These are phyloP conservation scores for Amauroascus verrucosus DNA, from an alignment of 2,329 filamentous ascomycete species.

Conservation along the genomic window DNA sequence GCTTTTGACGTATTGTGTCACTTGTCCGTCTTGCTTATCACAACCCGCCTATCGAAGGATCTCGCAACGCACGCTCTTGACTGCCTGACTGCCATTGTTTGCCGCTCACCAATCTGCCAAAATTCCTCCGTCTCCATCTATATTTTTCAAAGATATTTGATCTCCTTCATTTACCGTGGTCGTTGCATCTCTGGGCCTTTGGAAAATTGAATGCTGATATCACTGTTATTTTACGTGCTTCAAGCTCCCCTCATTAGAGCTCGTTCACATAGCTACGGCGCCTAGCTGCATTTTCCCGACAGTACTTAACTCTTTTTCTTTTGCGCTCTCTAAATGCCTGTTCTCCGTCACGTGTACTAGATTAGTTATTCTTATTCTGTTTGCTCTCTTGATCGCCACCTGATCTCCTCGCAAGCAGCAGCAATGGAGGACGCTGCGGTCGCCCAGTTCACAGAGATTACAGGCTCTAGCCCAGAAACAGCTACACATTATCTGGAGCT, in stretches of 20 bases:
- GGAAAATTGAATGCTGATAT: not conserved
- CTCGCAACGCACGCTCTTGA: not conserved
- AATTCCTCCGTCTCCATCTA: not conserved
- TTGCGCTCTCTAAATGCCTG: not conserved
- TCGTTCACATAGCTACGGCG: not conserved
- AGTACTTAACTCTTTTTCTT: not conserved
- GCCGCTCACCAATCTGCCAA: not conserved
- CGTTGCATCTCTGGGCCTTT: not conserved
- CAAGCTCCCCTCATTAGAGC: not conserved
- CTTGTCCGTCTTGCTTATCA: not conserved
- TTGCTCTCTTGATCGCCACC: not conserved
- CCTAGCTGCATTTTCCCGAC: not conserved
- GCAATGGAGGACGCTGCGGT: constrained; percentile 61
- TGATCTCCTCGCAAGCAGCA: constrained; percentile 6
- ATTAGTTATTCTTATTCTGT: not conserved
- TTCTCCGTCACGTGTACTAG: not conserved
- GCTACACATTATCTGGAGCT: constrained; percentile 76
- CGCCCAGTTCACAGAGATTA: constrained; percentile 70
- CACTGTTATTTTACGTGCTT: not conserved
- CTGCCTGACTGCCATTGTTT: constrained; percentile 3
- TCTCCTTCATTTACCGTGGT: not conserved
- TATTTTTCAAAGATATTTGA: not conserved
- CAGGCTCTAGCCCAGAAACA: constrained; percentile 60
- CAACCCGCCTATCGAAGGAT: not conserved
- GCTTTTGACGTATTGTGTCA: constrained; percentile 2